Conservation (phyloP, 805 yeast genomes). For the Ogataea paradorogensis region DNA sequence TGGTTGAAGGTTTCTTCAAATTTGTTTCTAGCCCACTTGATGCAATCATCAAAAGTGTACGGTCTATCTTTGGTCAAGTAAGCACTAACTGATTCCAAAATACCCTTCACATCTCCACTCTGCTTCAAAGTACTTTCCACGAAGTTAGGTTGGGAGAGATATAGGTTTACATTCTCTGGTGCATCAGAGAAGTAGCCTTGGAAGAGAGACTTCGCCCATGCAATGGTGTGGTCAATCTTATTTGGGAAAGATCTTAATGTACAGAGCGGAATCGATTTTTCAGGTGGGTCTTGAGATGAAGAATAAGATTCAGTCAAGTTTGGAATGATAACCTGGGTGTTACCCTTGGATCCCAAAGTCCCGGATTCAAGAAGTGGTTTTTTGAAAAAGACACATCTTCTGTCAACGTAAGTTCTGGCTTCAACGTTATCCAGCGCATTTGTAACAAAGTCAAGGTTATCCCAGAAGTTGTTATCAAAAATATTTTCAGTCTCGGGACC, state of each 20-base stretch:
- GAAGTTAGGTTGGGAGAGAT: conserved; percentile 86
- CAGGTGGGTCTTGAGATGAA: conserved; percentile 97
- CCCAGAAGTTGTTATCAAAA: conserved; percentile 86
- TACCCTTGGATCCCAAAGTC: conserved; percentile 97
- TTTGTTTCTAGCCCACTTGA: conserved; percentile 89
- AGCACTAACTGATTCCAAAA: conserved; percentile 74
- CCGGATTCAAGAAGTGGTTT: conserved; percentile 95
- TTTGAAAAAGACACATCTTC: conserved; percentile 90
- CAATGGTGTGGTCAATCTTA: conserved; percentile 97
- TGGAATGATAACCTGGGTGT: conserved; percentile 95
- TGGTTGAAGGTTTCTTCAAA: conserved; percentile 82
- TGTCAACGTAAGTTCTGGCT: conserved; percentile 96
- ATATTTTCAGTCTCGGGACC: conserved; percentile 89
- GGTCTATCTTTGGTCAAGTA: conserved; percentile 76
- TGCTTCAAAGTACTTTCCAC: conserved; percentile 90
- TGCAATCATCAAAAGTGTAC: conserved; percentile 86
- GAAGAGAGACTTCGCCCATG: conserved; percentile 96
- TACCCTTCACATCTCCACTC: conserved; percentile 85
- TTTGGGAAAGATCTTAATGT: conserved; percentile 97
- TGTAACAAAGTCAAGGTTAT: conserved; percentile 78
- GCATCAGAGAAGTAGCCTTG: conserved; percentile 87
- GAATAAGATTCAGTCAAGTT: conserved; percentile 92
- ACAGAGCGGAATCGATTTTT: conserved; percentile 94
- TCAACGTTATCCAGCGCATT: conserved; percentile 97
- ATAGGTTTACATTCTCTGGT: conserved; percentile 91